These are phyloP conservation scores for Suhomyces bolitotheri DNA, from an alignment of 1,139 yeast genomes.

Conservation along the genomic window DNA sequence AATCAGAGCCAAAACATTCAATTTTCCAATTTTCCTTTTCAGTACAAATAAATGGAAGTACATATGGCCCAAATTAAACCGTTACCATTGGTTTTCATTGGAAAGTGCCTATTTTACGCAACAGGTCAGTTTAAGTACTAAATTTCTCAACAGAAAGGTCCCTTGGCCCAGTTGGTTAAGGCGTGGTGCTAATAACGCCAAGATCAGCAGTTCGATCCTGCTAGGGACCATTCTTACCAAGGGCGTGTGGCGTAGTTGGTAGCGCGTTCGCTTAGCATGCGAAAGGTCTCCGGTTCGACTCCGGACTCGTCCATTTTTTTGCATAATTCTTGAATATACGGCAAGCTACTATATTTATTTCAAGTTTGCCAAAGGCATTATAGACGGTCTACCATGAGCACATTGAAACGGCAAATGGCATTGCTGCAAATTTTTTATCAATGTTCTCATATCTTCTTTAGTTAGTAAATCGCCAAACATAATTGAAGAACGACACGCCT, in stretches of 20 bases:
- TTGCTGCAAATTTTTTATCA: constrained; percentile 41
- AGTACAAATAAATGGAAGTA: too few relatives aligned
- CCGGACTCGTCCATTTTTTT: constrained; percentile 76
- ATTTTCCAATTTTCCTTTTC: too few relatives aligned
- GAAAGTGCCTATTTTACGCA: too few relatives aligned
- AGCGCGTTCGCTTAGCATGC: constrained; percentile 91
- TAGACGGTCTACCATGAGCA: constrained; percentile 85
- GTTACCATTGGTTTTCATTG: too few relatives aligned
- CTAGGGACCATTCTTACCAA: constrained; percentile 18
- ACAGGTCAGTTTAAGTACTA: too few relatives aligned
- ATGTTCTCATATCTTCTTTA: constrained; percentile 39
- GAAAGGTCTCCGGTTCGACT: constrained; percentile 89
- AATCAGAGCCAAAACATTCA: too few relatives aligned
- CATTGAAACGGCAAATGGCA: constrained; percentile 74
- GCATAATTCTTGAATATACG: constrained; percentile 11
- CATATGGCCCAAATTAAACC: too few relatives aligned
- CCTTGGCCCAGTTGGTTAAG: constrained; percentile 42
- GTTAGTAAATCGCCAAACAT: constrained; percentile 67
- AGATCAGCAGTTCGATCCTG: constrained; percentile 43
- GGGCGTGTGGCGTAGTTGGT: constrained; percentile 95
- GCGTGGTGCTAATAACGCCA: constrained; percentile 43
- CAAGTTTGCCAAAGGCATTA: constrained; percentile 53
- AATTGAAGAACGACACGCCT: constrained; percentile 70
- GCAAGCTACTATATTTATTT: constrained; percentile 3
- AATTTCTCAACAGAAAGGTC: too few relatives aligned